Evolutionary conservation across 768 basidiomycete species (phyloP), one percentile per base, ranked within the genome.

Genomic region (Kwoniella dendrophila): DNA sequence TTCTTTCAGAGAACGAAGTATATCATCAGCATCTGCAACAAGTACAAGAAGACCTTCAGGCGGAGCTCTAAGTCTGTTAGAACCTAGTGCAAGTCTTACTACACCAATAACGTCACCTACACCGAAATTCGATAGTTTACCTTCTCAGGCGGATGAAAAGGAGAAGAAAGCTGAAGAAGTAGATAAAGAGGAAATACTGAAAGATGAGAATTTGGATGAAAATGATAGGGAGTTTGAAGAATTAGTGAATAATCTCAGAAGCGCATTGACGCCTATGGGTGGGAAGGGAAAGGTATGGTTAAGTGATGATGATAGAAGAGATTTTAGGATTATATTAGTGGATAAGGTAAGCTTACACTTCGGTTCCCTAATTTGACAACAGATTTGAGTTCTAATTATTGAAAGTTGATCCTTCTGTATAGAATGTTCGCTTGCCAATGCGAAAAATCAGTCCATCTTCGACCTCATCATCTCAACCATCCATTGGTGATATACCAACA

Each of bases 281-380:
- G 68, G 59, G n/a, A 75, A 70, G 43, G 71, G 65, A 8, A 74
- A 74, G 52, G 65, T 75, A 16, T 78, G 73, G 73, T 53, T 69
- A 7, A 53, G 55, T 10, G 60, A 69, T 22, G 45, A 44, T 5
- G 63, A 62, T 32, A 60, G 71, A 24, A 69, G 70, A 29, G 63
- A 87, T 0, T 98, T 97, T 72, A 88, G 93, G 66, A 84, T 90
- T 22, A 80, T 92, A 32, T 81, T 95, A 8, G 92, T 96, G 7
- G 92, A 93, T 70, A 90, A 87, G 80, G 86, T 85, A 55, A 64
- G 83, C 70, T 7, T 18, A 22, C 16, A 4, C 47, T 29, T 22
- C 36, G 0, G 8, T 16, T 22, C 18, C 38, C 16, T 45, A 8
- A 20, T 12, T 29, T 22, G 27, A 32, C 41, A 5, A 27, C 18